Evolutionary conservation across 2,329 filamentous ascomycete species (phyloP), one percentile per base, ranked within the genome.

Genomic region (Berkeleyomyces basicola): DNA sequence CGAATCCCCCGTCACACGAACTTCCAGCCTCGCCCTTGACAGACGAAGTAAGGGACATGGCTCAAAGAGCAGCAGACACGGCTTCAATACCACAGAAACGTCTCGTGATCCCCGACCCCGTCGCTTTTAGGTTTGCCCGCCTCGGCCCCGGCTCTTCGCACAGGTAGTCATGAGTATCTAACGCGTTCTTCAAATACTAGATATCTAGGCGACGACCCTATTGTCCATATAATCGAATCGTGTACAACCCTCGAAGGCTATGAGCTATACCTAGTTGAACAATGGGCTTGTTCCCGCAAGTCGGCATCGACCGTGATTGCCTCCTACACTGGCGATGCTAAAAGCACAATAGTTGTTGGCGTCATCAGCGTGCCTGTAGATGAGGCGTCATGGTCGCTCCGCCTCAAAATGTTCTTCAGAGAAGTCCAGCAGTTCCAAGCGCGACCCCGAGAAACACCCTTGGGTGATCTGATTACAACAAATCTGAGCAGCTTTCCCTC

Each of bases 401-500:
- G 86, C 65, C 74, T 97, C 65, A 82, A 85, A 61, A 77, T 90
- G 61, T 97, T 96, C 73, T 93, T 96, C 76, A 86, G 86, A 67
- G 88, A 90, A 1, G 82, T 96, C 61, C 84, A 87, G 63, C 84
- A 95, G 70, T 92, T 87, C 68, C 88, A 96, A 77, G 90, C 91
- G 0, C 81, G 89, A 49, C 84, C 85, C 42, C 90, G 88, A 71
- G 85, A 95, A 61, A 96, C 92, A 0, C 78, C 82, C 1, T 75
- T 95, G 11, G 93, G 93, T 4, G 86, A 87, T 65, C 75, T 97
- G 65, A 95, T 96, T 87, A 86, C 96, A 64, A 97, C 93, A 4
- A 96, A 96, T 71, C 77, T 97, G 39, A 92, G 88, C 73, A 87
- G 85, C 66, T 96, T 99, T 66, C 92, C 93, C 2, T 96, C 91